These are phyloP conservation scores for Hyaloperonospora arabidopsidis DNA, from an alignment of 352 stramenopile genomes.

Conservation along the genomic window DNA sequence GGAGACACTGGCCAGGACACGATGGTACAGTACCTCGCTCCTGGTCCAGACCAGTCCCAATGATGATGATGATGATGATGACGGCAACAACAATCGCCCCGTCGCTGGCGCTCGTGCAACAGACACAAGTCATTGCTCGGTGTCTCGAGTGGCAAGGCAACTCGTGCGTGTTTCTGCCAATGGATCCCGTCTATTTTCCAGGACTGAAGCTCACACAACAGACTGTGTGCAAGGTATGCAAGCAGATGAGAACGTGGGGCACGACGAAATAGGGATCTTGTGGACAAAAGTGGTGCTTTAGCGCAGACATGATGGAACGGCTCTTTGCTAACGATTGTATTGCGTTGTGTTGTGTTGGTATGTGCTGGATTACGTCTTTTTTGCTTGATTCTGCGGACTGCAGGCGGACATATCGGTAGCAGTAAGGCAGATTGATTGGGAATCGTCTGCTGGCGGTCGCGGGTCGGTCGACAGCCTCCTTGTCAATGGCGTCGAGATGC, in stretches of 20 bases:
- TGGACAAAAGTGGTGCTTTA: no score
- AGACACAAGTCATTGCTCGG: conserved; percentile 52
- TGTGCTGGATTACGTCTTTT: conserved; percentile 1
- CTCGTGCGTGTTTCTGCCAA: conserved; percentile 42
- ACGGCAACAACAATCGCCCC: conserved; percentile 2
- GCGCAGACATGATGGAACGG: not conserved
- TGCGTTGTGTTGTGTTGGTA: not conserved
- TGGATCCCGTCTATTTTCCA: conserved; percentile 42
- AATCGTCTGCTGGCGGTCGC: conserved; percentile 36
- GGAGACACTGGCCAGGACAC: conserved; percentile 1
- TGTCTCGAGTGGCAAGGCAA: conserved; percentile 46
- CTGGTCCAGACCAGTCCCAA: conserved; percentile 7
- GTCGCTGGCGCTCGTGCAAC: conserved; percentile 36
- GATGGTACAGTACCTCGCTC: conserved; percentile 8
- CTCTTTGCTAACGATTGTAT: not conserved
- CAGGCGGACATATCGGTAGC: conserved; percentile 66
- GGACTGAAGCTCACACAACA: conserved; percentile 43
- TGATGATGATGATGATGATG: conserved; percentile 3
- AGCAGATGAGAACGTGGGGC: not conserved
- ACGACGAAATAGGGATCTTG: no score
- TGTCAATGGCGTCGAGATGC: conserved; percentile 56
- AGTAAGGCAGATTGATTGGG: conserved; percentile 83
- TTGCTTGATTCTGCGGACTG: conserved; percentile 2
- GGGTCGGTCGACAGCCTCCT: conserved; percentile 54
- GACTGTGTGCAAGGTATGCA: conserved; percentile 62